phyloP scores from a whole-genome alignment of 805 yeast genomes.

The Candida tallmaniae region DNA sequence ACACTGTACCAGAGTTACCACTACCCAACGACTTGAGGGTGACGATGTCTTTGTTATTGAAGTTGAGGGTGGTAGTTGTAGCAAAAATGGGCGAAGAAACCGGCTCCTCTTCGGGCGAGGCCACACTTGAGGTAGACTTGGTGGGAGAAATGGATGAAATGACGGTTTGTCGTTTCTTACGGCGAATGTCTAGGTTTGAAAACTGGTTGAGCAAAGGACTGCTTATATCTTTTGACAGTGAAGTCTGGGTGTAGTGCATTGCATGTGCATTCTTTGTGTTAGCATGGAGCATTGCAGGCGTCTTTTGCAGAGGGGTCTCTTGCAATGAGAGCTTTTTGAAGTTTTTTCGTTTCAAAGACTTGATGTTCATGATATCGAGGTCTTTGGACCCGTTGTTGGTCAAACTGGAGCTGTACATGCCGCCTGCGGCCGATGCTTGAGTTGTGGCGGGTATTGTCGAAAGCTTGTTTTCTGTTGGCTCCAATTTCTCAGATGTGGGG shows the following conservation, averaged over 20 bases:
- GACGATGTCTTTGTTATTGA: conserved; percentile 58
- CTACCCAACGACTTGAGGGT: conserved; percentile 76
- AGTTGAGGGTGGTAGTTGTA: conserved; percentile 27
- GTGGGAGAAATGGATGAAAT: conserved; percentile 41
- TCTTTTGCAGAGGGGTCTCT: conserved; percentile 2
- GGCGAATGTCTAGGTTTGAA: conserved; percentile 20
- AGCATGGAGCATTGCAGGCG: conserved; percentile 14
- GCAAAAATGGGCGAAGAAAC: conserved; percentile 25
- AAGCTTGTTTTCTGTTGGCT: no score
- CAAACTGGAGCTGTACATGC: no score
- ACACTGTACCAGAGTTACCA: conserved; percentile 92
- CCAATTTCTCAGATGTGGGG: no score
- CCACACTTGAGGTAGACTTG: conserved; percentile 17
- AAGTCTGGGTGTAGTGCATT: conserved; percentile 6
- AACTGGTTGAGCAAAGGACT: conserved; percentile 14
- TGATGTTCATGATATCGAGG: conserved; percentile 27
- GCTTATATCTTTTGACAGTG: neutral
- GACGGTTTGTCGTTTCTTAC: conserved; percentile 36
- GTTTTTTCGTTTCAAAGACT: conserved; percentile 37
- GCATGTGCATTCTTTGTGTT: conserved; percentile 28
- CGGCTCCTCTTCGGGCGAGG: conserved; percentile 7
- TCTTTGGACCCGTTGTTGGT: no score
- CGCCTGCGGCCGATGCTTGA: no score
- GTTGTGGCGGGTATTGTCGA: no score
- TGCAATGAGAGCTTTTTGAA: conserved; percentile 31